Base-by-base conservation (phyloP, 2,329 filamentous ascomycete species). In the Fusarium kyushuense region DNA sequence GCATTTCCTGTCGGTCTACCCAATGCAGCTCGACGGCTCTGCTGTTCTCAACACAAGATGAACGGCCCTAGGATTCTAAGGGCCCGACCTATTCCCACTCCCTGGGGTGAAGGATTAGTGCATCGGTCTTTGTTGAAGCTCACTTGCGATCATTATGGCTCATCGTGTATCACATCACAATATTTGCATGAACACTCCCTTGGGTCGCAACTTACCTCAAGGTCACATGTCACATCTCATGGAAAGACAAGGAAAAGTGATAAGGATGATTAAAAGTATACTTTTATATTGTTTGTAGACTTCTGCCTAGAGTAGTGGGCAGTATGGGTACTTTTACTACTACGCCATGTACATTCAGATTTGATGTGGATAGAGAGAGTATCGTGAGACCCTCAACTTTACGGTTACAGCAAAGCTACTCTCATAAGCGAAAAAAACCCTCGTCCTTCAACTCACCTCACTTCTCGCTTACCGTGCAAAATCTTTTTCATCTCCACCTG, bases 1-100 rank as follows among this genome's bases (percentile, higher is more conserved):
- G 14, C 42, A 48, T 25, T 27, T 35, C 25, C 23, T 54, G 49
- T 43, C 45, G 59, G 64, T 42, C 63, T 73, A 49, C 69, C 64
- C 25, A 29, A 69, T 63, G 16, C 58, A 69, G 67, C 67, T 71
- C 49, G 67, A 57, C 69, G 63, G 59, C 33, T 30, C 38, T 55
- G 25, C 8, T 38, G 38, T 46, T 25, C 19, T 8, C 21, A 16
- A 21, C 32, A 49, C 17, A 51, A 11, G 23, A 27, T n/a, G 21
- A 27, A 27, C 17, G 25, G 23, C 23, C 23, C 19, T n/a, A n/a
- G 8, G 30, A 42, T 21, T 48, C 19, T 12, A 40, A 32, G 35
- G 21, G 38, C 25, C 29, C 33, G 33, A 33, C 16, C 19, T 36
- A 43, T 17, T 49, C 32, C 30, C 36, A 55, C 21, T 49, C 35